These are phyloP conservation scores for Fusarium drepaniforme DNA, from an alignment of 2,329 filamentous ascomycete genomes.

Conservation along the genomic window DNA sequence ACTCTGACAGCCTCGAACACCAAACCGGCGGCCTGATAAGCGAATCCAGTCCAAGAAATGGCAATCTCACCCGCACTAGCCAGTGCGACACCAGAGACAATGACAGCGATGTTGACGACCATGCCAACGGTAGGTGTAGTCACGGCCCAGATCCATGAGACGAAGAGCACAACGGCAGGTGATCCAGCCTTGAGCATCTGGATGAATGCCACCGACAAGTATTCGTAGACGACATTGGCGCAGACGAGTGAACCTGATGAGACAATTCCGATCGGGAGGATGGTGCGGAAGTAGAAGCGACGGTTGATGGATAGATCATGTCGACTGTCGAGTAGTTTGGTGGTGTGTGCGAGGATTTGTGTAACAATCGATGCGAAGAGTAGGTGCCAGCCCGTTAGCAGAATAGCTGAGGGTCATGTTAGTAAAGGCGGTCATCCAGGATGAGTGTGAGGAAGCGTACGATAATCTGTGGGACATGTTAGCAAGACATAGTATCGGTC, in stretches of 20 bases:
- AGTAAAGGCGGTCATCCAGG: neutral
- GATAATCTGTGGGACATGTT: slow-evolving; percentile 10
- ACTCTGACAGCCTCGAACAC: slow-evolving; percentile 27
- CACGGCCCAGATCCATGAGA: slow-evolving; percentile 12
- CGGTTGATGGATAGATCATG: slow-evolving; percentile 23
- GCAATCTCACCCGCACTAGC: slow-evolving; percentile 12
- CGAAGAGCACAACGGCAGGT: slow-evolving; percentile 5
- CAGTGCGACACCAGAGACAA: neutral
- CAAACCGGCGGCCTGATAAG: slow-evolving; percentile 9
- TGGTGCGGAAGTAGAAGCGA: slow-evolving; percentile 8
- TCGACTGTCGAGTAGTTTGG: slow-evolving; percentile 24
- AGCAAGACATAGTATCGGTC: neutral
- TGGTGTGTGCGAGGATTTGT: slow-evolving; percentile 30
- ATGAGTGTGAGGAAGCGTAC: neutral
- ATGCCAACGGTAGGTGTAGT: slow-evolving; percentile 5
- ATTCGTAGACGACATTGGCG: slow-evolving; percentile 19
- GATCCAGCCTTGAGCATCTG: slow-evolving; percentile 24
- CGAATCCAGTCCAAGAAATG: slow-evolving; percentile 5
- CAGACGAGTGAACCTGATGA: slow-evolving; percentile 16
- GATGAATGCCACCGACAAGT: slow-evolving; percentile 18
- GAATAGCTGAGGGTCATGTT: neutral
- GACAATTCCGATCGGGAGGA: slow-evolving; percentile 12
- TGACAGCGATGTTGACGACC: slow-evolving; percentile 9
- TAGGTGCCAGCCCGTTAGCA: slow-evolving; percentile 33
- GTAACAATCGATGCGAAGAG: slow-evolving; percentile 29